A percentile compares a stretch with the other conserved stretches of the same genome.
These are phyloP conservation scores for Cicer arietinum DNA, from an alignment of 306 rosid species.

Conservation along the genomic window DNA sequence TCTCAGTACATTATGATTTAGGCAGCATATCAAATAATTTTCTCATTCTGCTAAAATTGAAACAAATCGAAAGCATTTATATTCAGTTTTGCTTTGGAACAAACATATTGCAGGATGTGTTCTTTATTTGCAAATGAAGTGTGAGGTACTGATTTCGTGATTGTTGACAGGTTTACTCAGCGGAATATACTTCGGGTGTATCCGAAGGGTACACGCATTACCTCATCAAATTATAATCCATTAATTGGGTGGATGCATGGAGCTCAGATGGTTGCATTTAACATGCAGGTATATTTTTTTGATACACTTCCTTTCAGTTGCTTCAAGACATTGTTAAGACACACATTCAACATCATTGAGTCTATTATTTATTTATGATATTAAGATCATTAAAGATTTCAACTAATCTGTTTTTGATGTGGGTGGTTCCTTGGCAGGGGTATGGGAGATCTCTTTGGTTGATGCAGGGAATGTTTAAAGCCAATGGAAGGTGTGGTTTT, in stretches of 20 bases:
- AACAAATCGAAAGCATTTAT: neutral
- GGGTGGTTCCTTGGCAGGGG: slow-evolving; percentile 62
- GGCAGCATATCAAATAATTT: slow-evolving; percentile 31
- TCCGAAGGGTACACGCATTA: slow-evolving; percentile 90
- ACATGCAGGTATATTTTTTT: slow-evolving; percentile 83
- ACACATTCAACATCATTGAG: slow-evolving; percentile 1
- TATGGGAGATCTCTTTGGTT: slow-evolving; percentile 94
- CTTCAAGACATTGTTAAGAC: slow-evolving; percentile 18
- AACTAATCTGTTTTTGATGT: slow-evolving; percentile 29
- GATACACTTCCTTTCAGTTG: neutral
- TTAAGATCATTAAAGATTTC: slow-evolving; percentile 35
- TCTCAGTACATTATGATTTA: slow-evolving; percentile 20
- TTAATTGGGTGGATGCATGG: slow-evolving; percentile 96
- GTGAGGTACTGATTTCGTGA: slow-evolving; percentile 37
- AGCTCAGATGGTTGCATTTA: slow-evolving; percentile 99
- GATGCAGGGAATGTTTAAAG: slow-evolving; percentile 99
- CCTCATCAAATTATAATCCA: slow-evolving; percentile 94
- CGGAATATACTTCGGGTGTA: slow-evolving; percentile 87
- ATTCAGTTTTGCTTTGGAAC: slow-evolving; percentile 16
- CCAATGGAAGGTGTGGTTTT: slow-evolving; percentile 91
- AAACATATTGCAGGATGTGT: slow-evolving; percentile 14
- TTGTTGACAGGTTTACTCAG: slow-evolving; percentile 83
- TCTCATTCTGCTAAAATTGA: slow-evolving; percentile 1
- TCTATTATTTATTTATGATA: slow-evolving; percentile 37
- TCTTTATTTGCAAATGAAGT: slow-evolving; percentile 28